Base-by-base conservation (phyloP, 164 flowering plant species). In the Pachysandra terminalis region DNA sequence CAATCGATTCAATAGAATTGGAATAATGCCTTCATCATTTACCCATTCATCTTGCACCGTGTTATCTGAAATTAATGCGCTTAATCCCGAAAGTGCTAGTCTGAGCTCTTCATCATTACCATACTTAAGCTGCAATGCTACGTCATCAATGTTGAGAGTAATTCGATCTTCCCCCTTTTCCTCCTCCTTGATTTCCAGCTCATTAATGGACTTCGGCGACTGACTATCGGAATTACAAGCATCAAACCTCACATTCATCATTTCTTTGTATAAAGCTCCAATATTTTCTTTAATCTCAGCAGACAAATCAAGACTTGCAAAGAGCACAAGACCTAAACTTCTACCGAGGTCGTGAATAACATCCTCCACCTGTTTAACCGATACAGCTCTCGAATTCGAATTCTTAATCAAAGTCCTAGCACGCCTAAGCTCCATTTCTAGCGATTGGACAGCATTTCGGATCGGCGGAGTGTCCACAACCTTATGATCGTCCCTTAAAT, bases 241-340 rank as follows among this genome's bases (percentile, higher is more conserved):
- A 40, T 63, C 70, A 24, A 83, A 81, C 69, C 65, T 81, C 5
- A 65, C 79, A 67, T 69, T 75, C 73, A 81, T 74, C 83, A 83
- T 76, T 57, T 80, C 82, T 27, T 59, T 74, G 22, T 76, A 69
- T 58, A 80, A 52, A n/a, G 62, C 73, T 61, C 77, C 78, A 63
- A 88, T 80, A 72, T 77, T 79, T 24, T 79, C 73, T 67, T 77
- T 85, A 56, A 82, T 67, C 13, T 74, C 80, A 2, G 67, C 26
- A 1, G 84, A 60, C 19, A 79, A 68, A 15, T 83, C 84, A 32
- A 67, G 68, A 62, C 78, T 28, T 0, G 89, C 75, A 65, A 86
- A 68, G 0, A 86, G 74, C 59, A 87, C 75, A 16, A 87, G 84
- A 40, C 91, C 93, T 64, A 89, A 68, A 10, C 90, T 85, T 45